Percentiles rank a stretch among this genome's conserved stretches.
Conservation (phyloP, 1,139 yeast species). For the Candida sanyaensis region DNA sequence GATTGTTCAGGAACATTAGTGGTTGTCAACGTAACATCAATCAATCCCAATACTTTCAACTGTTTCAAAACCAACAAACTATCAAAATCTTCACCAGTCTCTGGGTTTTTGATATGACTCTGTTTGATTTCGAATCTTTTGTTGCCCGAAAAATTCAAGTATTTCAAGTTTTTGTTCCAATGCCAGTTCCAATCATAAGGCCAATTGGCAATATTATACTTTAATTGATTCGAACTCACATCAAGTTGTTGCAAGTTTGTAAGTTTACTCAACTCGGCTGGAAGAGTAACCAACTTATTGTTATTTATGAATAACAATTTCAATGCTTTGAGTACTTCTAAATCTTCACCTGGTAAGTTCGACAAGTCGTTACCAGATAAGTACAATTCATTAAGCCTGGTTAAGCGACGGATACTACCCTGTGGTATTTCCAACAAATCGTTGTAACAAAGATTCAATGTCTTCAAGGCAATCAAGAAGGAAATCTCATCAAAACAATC, state of each 20-base stretch:
- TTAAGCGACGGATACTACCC: conserved; percentile 64
- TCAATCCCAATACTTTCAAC: conserved; percentile 76
- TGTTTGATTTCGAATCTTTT: conserved; percentile 85
- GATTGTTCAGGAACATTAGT: conserved; percentile 85
- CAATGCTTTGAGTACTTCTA: conserved; percentile 61
- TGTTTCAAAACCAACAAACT: conserved; percentile 75
- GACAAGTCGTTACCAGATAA: conserved; percentile 83
- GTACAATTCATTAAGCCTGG: conserved; percentile 64
- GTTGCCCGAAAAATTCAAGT: conserved; percentile 90
- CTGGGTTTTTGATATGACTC: conserved; percentile 50
- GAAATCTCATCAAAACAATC: conserved; percentile 74
- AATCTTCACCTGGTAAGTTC: conserved; percentile 82
- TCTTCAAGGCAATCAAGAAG: conserved; percentile 56
- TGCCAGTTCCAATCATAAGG: conserved; percentile 99
- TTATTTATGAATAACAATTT: conserved; percentile 72
- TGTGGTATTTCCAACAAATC: conserved; percentile 79
- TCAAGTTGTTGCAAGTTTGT: conserved; percentile 70
- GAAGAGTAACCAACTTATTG: conserved; percentile 83
- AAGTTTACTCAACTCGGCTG: conserved; percentile 83
- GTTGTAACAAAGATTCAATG: conserved; percentile 80
- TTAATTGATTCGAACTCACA: conserved; percentile 87
- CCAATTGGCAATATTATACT: conserved; percentile 91
- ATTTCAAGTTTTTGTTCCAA: conserved; percentile 72
- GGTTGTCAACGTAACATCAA: conserved; percentile 93
- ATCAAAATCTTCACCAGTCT: conserved; percentile 59